A percentile compares a stretch with the other conserved stretches of the same genome.
Conservation (phyloP, 371 early-diverging fungal genomes). For the Mortierella sp. region DNA sequence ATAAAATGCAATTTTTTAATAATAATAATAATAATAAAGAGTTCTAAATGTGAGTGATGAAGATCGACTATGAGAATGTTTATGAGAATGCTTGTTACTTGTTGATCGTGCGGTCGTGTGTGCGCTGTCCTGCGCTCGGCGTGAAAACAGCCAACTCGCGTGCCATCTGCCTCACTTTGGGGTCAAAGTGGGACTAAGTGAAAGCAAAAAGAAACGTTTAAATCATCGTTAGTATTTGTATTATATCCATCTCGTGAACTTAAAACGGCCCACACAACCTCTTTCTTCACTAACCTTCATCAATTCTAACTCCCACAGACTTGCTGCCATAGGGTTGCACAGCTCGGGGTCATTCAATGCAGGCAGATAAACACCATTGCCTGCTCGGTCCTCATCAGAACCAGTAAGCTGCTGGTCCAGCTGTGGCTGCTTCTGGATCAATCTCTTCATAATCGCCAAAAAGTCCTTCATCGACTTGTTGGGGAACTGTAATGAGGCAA, state of each 20-base stretch:
- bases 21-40: not conserved
- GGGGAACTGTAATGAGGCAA: constrained; percentile 70
- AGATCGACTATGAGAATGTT: too few species aligned
- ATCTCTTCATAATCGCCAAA: constrained; percentile 60
- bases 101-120: constrained; percentile 54
- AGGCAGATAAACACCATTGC: constrained; percentile 83
- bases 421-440: constrained; percentile 72
- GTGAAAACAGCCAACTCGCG: constrained; percentile 55
- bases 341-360: constrained; percentile 92
- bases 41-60: not conserved
- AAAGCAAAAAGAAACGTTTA: constrained; percentile 1
- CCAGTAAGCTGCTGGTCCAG: constrained; percentile 86
- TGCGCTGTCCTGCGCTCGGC: constrained; percentile 51
- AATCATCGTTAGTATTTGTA: not conserved
- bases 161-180: constrained; percentile 75
- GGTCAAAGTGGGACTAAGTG: constrained; percentile 82
- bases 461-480: constrained; percentile 67
- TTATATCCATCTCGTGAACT: too few species aligned
- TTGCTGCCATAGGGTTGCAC: constrained; percentile 93
- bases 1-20: not conserved
- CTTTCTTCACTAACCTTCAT: constrained; percentile 68
- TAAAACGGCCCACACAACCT: too few species aligned
- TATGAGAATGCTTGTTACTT: constrained; percentile 16
- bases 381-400: constrained; percentile 85
- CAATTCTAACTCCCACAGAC: constrained; percentile 85